Conservation (phyloP, 257 asterid genomes). For the Ligustrum vulgare region DNA sequence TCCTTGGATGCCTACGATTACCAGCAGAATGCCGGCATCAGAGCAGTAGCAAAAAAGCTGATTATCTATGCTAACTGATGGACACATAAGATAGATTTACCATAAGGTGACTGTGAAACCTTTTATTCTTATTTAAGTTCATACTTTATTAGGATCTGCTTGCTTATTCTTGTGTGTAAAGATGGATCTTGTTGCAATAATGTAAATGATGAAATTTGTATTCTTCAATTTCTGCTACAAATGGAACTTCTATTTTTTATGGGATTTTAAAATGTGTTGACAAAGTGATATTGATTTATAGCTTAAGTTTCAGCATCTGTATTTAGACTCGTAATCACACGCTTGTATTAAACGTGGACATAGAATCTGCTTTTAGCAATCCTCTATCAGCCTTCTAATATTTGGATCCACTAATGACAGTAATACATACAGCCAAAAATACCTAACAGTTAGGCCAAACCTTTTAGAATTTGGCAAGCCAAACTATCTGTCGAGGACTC, state of each 20-base stretch:
- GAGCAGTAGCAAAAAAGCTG: conserved; percentile 72
- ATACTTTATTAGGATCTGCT: background rate
- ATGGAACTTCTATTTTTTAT: background rate
- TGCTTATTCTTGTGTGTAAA: background rate
- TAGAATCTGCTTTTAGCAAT: background rate
- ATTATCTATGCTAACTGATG: conserved; percentile 47
- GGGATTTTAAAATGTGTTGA: background rate
- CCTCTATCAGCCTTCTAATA: background rate
- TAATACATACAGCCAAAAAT: too few relatives aligned
- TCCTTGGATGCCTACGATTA: conserved; percentile 71
- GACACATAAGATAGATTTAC: background rate
- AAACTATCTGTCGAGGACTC: conserved; percentile 15
- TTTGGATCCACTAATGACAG: too few relatives aligned
- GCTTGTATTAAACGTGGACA: background rate
- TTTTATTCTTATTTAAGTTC: background rate
- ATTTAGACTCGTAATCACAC: too few relatives aligned
- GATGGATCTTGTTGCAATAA: conserved; percentile 10
- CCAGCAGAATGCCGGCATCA: conserved; percentile 79
- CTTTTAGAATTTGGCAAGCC: conserved; percentile 25
- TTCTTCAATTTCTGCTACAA: background rate
- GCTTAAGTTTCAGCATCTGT: background rate
- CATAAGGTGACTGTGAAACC: background rate
- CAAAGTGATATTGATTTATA: background rate
- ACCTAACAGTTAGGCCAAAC: conserved; percentile 27
- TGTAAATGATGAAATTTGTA: conserved; percentile 15